Conservation (phyloP, 1,284 basidiomycete species). For the Cutaneotrichosporon sp. region DNA sequence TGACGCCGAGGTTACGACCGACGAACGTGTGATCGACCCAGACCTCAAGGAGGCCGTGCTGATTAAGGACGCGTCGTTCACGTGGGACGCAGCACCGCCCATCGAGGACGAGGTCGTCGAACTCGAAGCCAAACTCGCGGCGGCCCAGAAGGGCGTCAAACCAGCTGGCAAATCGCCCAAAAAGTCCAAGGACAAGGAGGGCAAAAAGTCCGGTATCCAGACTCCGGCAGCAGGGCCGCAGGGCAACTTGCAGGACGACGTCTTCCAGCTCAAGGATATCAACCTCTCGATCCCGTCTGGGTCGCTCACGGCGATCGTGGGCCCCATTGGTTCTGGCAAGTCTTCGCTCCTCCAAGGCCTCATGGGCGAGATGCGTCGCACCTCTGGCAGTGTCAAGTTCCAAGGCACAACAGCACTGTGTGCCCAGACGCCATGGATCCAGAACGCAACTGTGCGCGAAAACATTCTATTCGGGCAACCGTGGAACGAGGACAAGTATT, state of each 20-base stretch:
- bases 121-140: constrained; percentile 43
- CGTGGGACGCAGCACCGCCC: constrained; percentile 74
- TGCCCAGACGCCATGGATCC: constrained; percentile 76
- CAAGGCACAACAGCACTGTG: constrained; percentile 71
- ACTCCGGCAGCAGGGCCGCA: constrained; percentile 27
- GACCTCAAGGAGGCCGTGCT: constrained; percentile 63
- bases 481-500: constrained; percentile 74
- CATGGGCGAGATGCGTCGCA: constrained; percentile 74
- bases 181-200: constrained; percentile 40
- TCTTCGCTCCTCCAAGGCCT: constrained; percentile 61
- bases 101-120: constrained; percentile 53
- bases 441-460: constrained; percentile 67
- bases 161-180: constrained; percentile 5
- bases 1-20: constrained; percentile 69
- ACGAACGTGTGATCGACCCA: constrained; percentile 56
- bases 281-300: constrained; percentile 68
- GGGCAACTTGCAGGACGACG: constrained; percentile 56
- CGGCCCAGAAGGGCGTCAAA: constrained; percentile 30
- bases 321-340: constrained; percentile 71
- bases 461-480: constrained; percentile 82
- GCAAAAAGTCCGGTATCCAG: constrained; percentile 26
- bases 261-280: constrained; percentile 65
- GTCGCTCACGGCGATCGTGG: constrained; percentile 74
- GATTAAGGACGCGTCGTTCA: constrained; percentile 68
- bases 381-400: constrained; percentile 63